Evolutionary conservation across 2,329 filamentous ascomycete species (phyloP), one percentile per base, ranked within the genome.

Genomic region (Monilinia fructigena): DNA sequence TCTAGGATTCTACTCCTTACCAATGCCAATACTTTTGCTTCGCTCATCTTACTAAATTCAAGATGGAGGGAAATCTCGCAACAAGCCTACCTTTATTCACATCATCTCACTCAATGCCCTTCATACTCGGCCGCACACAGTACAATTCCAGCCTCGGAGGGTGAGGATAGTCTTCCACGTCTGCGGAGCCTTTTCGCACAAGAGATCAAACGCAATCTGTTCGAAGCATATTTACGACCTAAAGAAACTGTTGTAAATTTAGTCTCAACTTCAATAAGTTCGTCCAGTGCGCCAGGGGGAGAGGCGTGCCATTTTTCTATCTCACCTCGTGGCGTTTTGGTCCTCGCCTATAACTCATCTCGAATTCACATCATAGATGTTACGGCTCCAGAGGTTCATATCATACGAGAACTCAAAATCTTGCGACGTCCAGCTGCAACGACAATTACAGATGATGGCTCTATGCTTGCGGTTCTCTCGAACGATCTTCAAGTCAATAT

Each of bases 301-400:
- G 92, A 96, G 77, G 91, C 91, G 55, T 91, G 96, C 79, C 90
- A 92, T 65, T 96, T 96, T 77, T 87, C 85, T 69, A 86, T 92
- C 67, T 96, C 92, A 2, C 87, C 91, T 7, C 86, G 84, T 64
- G 92, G 91, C 2, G 87, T 89, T 71, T 86, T 89, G 72, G 79
- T 96, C 40, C 83, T 96, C 52, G 92, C 90, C 62, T 91, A 93
- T 76, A 96, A 92, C 77, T 96, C 92, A 48, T 93, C 92, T 16
- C 84, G 92, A 66, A 91, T 96, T 70, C 90, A 93, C 72, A 85
- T 96, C 45, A 80, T 96, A 62, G 88, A 94, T 75, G 81, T 91
- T 4, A 83, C 84, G 28, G 81, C 81, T 0, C 78, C 85, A 48
- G 80, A 84, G 7, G 79, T 92, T 23, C 79, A 81, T 18, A 89